Conservation (phyloP, 495 filamentous ascomycete species). For the Trichoderma parareesei region DNA sequence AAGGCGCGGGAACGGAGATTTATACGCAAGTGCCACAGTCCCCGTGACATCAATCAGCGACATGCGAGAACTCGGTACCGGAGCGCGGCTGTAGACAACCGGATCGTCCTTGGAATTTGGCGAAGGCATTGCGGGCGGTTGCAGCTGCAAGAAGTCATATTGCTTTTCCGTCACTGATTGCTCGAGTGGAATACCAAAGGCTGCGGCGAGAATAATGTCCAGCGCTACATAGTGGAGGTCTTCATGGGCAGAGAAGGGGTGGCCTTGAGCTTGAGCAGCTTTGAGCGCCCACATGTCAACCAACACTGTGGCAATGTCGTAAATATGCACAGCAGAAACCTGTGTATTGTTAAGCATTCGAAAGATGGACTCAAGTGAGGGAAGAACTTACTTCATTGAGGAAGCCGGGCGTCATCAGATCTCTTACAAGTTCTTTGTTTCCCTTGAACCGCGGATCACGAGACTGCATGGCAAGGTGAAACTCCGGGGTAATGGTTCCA, state of each 20-base stretch:
- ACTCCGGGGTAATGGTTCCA: constrained; percentile 20
- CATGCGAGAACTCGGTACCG: constrained; percentile 5
- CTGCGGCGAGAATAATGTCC: constrained; percentile 27
- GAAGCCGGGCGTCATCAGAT: constrained; percentile 33
- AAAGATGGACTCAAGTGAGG: no score
- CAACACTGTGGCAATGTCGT: constrained; percentile 21
- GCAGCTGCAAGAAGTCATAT: constrained; percentile 9
- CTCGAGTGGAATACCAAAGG: constrained; percentile 22
- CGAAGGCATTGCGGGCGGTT: neutral
- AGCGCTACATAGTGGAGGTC: constrained; percentile 29
- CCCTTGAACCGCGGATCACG: constrained; percentile 24
- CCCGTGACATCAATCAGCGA: neutral
- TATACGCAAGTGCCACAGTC: constrained; percentile 14
- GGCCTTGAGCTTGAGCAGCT: constrained; percentile 20
- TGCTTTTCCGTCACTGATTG: neutral
- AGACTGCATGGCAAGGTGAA: constrained; percentile 23
- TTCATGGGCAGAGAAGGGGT: constrained; percentile 24
- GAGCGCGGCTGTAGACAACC: constrained; percentile 3
- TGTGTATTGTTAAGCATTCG: neutral
- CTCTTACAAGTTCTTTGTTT: constrained; percentile 27
- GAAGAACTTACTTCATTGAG: constrained; percentile 17
- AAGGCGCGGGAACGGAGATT: constrained; percentile 15
- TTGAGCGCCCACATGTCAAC: constrained; percentile 32
- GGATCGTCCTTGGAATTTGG: neutral
- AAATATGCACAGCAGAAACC: constrained; percentile 26